These are phyloP conservation scores for Cronartium quercuum DNA, from an alignment of 1,284 basidiomycete species.

Conservation along the genomic window DNA sequence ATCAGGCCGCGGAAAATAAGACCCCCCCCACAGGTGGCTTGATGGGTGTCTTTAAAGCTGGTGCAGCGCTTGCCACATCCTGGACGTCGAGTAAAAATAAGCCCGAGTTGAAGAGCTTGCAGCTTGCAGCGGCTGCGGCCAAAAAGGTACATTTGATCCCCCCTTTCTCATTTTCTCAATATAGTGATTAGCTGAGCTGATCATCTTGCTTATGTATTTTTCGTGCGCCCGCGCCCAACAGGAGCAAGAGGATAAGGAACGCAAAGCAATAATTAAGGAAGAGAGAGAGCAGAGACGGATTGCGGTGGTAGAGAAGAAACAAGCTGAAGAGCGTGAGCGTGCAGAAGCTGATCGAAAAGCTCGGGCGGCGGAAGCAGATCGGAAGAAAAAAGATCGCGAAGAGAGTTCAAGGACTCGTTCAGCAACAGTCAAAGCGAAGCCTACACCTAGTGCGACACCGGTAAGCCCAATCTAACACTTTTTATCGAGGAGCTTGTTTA, in stretches of 20 bases:
- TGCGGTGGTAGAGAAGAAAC: constrained; percentile 53
- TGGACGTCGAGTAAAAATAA: constrained; percentile 43
- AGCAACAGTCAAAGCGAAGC: constrained; percentile 20
- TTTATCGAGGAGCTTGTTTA: neutral
- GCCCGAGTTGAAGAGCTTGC: constrained; percentile 65
- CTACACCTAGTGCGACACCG: constrained; percentile 9
- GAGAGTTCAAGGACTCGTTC: constrained; percentile 6
- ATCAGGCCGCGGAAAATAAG: neutral
- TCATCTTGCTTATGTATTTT: constrained; percentile 8
- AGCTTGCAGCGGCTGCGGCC: constrained; percentile 70
- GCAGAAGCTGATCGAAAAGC: constrained; percentile 57
- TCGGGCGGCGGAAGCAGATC: constrained; percentile 58
- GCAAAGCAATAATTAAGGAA: constrained; percentile 64
- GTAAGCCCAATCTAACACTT: constrained; percentile 5
- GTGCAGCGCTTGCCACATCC: constrained; percentile 31
- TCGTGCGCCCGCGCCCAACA: constrained; percentile 48
- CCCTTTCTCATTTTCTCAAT: neutral
- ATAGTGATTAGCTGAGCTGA: neutral
- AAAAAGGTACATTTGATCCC: constrained; percentile 59
- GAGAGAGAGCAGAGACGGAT: constrained; percentile 73
- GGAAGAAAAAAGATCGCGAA: constrained; percentile 34
- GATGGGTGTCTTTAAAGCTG: constrained; percentile 36
- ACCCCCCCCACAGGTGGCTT: constrained; percentile 13
- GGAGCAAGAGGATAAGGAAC: constrained; percentile 79
- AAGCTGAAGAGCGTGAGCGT: constrained; percentile 68